Evolutionary conservation across 2,329 filamentous ascomycete species (phyloP), one percentile per base, ranked within the genome.

Genomic region (Thyridium curvatum): DNA sequence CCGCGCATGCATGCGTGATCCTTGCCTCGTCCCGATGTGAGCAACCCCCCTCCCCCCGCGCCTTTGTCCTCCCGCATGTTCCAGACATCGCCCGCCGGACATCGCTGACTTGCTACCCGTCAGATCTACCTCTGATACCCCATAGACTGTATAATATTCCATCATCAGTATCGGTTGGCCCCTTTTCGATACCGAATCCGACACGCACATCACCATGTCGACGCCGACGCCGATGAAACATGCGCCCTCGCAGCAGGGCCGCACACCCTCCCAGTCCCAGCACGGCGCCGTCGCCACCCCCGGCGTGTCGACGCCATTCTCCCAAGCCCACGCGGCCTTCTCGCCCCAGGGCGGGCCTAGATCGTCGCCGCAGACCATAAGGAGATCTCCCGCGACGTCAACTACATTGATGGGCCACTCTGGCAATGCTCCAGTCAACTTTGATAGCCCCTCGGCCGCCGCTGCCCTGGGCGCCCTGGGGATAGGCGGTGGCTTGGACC

Each of bases 271-370:
- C 14, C 72, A 76, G 47, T 56, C 50, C 3, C 55, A 63, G 30
- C 56, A 63, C 14, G 58, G 71, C 41, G 66, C 72, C 3, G 74
- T 64, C 5, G 76, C 74, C 3, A 82, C 79, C 6, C 79, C 79
- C 12, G 77, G 78, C n/a, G 78, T 79, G 17, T 82, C 79, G 29
- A 83, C 79, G 2, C 79, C 79, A 12, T 82, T 82, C 59, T 81
- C 77, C 15, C 65, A 71, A 32, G 68, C 68, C 2, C 69, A 74
- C 37, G 67, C 70, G n/a, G 75, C 70, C 29, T 77, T 82, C 52
- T 80, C 79, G 3, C 78, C 79, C 4, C 66, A 63, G 18, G 76
- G 68, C 26, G 21, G 21, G 21, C 71, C 66, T 9, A 67, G 70
- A 37, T 79, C 77, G 8, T 83, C 79, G 38, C 79, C 79, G 4